These are phyloP conservation scores for Alternaria viburni DNA, from an alignment of 2,329 filamentous ascomycete genomes.

Conservation along the genomic window DNA sequence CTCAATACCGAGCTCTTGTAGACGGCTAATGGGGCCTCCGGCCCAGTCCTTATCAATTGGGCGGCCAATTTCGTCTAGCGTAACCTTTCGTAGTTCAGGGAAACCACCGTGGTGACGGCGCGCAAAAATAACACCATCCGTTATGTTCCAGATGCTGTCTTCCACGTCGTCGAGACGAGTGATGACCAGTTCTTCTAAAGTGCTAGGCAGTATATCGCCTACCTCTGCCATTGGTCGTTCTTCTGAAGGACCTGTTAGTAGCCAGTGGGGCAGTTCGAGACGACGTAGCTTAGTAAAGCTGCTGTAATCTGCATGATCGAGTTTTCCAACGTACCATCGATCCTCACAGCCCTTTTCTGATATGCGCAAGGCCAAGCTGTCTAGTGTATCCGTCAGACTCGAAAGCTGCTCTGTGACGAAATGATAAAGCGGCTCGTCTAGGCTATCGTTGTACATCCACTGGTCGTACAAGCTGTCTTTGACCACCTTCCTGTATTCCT, in stretches of 20 bases:
- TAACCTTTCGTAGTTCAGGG: background rate
- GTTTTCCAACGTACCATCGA: background rate
- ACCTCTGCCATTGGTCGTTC: background rate
- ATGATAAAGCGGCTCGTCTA: background rate
- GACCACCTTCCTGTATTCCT: background rate
- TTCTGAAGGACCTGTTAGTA: background rate
- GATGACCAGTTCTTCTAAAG: background rate
- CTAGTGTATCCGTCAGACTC: background rate
- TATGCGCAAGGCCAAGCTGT: background rate
- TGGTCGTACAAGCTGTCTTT: background rate
- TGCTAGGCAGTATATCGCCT: background rate
- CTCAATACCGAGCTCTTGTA: background rate
- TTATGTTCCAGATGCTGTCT: background rate
- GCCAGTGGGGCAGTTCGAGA: background rate
- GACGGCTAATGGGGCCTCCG: background rate
- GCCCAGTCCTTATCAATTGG: background rate
- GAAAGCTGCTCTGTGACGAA: background rate
- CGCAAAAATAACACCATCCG: background rate
- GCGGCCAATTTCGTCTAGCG: background rate
- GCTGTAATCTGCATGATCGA: background rate
- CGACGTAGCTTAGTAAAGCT: background rate
- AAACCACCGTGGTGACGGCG: background rate
- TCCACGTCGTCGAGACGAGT: background rate
- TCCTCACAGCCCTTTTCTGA: background rate
- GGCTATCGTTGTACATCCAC: background rate